A percentile compares a stretch with the other conserved stretches of the same genome.
Evolutionary conservation across 129 eudicot genomes (phyloP).

Genomic region (Saussurea involucrata): DNA sequence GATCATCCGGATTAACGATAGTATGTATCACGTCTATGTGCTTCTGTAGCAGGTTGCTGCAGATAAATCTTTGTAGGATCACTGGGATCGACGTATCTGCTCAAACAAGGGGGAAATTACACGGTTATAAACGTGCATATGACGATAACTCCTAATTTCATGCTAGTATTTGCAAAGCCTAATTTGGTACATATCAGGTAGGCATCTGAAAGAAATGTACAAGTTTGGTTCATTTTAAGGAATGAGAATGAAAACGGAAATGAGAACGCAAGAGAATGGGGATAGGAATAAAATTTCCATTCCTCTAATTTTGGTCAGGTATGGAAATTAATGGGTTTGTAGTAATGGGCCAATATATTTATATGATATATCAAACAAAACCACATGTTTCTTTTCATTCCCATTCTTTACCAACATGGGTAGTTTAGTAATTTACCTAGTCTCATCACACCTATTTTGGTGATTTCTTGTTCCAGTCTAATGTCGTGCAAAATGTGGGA

Average conservation of each 20-base stretch:
- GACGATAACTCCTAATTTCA: not conserved
- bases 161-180: not conserved
- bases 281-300: no score
- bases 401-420: not conserved
- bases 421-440: not conserved
- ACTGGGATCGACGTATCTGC: slow-evolving; percentile 87
- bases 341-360: no score
- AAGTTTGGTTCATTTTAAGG: no score
- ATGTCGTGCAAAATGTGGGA: not conserved
- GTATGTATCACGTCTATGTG: slow-evolving; percentile 68
- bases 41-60: slow-evolving; percentile 78
- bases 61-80: slow-evolving; percentile 82
- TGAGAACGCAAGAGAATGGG: no score
- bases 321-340: no score
- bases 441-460: no score
- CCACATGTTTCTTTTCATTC: no score
- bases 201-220: not conserved
- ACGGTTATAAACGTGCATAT: not conserved
- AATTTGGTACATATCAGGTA: not conserved
- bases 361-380: no score
- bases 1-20: slow-evolving; percentile 29
- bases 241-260: no score
- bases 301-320: no score
- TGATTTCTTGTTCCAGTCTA: not conserved
- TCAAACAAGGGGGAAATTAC: not conserved